Conservation (phyloP, 2,329 filamentous ascomycete genomes). For the Talaromyces sp. region DNA sequence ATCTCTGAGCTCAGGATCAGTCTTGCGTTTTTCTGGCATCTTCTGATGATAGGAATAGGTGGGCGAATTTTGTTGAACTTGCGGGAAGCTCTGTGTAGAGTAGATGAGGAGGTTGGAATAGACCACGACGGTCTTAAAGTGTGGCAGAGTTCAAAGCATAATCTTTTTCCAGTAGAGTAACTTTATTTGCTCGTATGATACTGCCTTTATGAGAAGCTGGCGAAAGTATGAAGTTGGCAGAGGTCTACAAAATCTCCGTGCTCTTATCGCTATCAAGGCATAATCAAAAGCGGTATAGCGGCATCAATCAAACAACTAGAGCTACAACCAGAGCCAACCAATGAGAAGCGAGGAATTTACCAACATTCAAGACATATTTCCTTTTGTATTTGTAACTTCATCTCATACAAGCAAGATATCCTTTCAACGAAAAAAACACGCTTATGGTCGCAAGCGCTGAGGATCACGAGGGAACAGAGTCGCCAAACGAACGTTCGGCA, state of each 20-base stretch:
- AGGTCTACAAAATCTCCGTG: conserved; percentile 2
- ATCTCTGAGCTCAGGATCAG: conserved; percentile 23
- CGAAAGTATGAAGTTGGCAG: background rate
- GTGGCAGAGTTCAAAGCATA: background rate
- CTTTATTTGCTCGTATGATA: too few species aligned
- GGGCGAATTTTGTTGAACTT: background rate
- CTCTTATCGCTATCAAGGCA: conserved; percentile 10
- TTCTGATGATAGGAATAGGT: background rate
- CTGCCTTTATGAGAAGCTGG: background rate
- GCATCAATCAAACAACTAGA: background rate
- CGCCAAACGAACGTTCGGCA: conserved; percentile 62
- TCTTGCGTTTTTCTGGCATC: conserved; percentile 39
- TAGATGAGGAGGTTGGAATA: background rate
- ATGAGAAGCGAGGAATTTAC: background rate
- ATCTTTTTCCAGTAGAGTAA: too few species aligned
- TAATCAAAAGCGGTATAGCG: conserved; percentile 14
- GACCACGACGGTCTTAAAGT: background rate
- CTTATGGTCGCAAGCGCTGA: conserved; percentile 50
- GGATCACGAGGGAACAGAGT: conserved; percentile 66
- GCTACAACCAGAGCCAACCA: background rate
- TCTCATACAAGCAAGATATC: background rate
- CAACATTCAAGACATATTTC: background rate
- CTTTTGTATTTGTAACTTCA: conserved; percentile 1
- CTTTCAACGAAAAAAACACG: background rate
- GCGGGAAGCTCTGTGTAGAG: background rate